Conservation (phyloP, 257 asterid species). For the Przewalskia tangutica region DNA sequence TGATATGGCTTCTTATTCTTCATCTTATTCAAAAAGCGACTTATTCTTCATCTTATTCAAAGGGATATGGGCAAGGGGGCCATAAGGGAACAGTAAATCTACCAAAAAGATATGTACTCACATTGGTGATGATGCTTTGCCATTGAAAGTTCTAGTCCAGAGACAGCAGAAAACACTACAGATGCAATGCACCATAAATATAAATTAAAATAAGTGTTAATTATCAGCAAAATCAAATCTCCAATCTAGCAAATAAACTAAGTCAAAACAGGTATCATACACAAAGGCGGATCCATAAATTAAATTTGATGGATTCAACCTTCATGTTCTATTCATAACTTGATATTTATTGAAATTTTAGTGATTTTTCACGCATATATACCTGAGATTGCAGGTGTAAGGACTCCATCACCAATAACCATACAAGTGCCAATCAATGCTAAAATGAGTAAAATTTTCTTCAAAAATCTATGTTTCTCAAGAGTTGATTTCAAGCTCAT, state of each 20-base stretch:
- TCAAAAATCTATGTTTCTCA: slow-evolving; percentile 58
- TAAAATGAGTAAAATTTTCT: slow-evolving; percentile 57
- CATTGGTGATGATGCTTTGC: slow-evolving; percentile 84
- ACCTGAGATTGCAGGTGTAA: slow-evolving; percentile 97
- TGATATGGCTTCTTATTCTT: background rate
- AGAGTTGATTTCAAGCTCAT: slow-evolving; percentile 58
- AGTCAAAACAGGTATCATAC: background rate
- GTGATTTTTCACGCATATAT: background rate
- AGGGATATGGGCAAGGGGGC: background rate
- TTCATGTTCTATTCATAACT: background rate
- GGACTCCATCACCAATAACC: slow-evolving; percentile 98
- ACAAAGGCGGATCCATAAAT: background rate
- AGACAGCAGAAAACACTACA: slow-evolving; percentile 97
- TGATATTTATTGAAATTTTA: background rate
- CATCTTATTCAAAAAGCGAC: background rate
- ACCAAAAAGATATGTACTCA: slow-evolving; percentile 28
- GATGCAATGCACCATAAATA: slow-evolving; percentile 9
- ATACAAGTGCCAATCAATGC: slow-evolving; percentile 93
- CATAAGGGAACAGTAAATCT: background rate
- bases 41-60: background rate
- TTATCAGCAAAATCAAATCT: background rate
- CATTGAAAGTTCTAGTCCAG: slow-evolving; percentile 84
- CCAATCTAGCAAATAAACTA: slow-evolving; percentile 4
- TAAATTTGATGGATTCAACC: background rate
- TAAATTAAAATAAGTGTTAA: background rate